Conservation (phyloP, 2,329 filamentous ascomycete species). For the Coleophoma cylindrospora region DNA sequence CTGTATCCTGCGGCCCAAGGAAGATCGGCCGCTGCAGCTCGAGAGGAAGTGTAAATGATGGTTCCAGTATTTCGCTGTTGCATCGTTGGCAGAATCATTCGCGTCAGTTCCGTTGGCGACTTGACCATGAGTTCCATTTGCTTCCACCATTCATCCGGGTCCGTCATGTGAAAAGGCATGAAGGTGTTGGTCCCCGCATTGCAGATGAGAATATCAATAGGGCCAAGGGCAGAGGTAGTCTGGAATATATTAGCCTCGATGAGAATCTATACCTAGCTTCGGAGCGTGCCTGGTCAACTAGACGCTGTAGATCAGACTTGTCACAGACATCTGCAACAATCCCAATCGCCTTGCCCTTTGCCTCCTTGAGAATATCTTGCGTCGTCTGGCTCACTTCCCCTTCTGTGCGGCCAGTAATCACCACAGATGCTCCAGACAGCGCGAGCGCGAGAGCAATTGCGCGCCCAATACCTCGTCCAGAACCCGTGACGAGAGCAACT, state of each 20-base stretch:
- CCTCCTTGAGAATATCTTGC: constrained; percentile 4
- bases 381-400: constrained; percentile 8
- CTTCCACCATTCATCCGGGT: constrained; percentile 12
- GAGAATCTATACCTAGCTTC: not conserved
- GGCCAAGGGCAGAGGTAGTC: constrained; percentile 7
- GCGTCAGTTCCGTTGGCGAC: constrained; percentile 11
- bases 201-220: constrained; percentile 13
- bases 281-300: constrained; percentile 9
- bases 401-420: constrained; percentile 9
- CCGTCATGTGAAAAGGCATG: constrained; percentile 15
- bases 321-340: constrained; percentile 11
- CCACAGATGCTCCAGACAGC: constrained; percentile 10
- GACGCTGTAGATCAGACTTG: constrained; percentile 4
- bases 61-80: constrained; percentile 9
- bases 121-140: constrained; percentile 15
- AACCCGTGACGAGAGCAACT: constrained; percentile 14
- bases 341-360: constrained; percentile 6
- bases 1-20: constrained; percentile 13
- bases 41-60: constrained; percentile 14
- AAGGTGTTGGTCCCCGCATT: constrained; percentile 16
- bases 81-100: constrained; percentile 13
- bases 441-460: constrained; percentile 12
- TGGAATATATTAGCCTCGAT: not conserved
- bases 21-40: constrained; percentile 12
- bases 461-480: constrained; percentile 12